Base-by-base conservation (phyloP, 2,329 filamentous ascomycete species). In the Canariomyces notabilis region DNA sequence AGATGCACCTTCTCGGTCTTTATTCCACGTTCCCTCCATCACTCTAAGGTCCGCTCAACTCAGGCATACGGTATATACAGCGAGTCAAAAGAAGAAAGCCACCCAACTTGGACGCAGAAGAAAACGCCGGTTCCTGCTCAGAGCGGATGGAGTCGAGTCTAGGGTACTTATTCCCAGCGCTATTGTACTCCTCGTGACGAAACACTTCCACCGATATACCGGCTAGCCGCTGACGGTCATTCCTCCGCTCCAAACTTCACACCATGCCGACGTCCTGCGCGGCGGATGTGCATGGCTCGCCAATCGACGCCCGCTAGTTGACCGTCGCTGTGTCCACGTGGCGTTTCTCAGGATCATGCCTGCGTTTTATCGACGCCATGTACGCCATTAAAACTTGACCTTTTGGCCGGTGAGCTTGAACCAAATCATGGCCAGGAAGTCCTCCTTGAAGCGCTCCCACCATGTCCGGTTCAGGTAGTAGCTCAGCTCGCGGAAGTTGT, bases 401-500 rank as follows among this genome's bases (percentile, higher is more conserved):
- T 73, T 75, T 51, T 77, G 68, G 22, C 80, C 80, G 0, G 79
- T 83, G 37, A 84, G 59, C 66, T 83, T 82, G 63, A 71, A 79
- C 78, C 79, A 83, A 48, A 79, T 64, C 37, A 75, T 68, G 22
- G 79, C 78, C 14, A 84, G 59, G 15, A 83, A 61, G 53, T 84
- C 80, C 62, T 84, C 80, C 72, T 84, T 84, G 68, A 84, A 84
- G 20, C 70, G 71, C 70, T 94, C 86, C 88, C 89, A 96, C 45
- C 70, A 75, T 41, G 80, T 87, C 42, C 89, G 80, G 72, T 96
- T 96, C 52, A 96, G 77, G 67, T 82, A 83, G 65, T 95, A 91
- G 71, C 89, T 95, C 61, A 95, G 77, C 65, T 95, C 83, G 42
- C 90, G 86, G 71, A 89, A 98, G 64, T 86, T 85, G 70, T 95